Percentiles rank a stretch among this genome's conserved stretches.
Evolutionary conservation across 257 asterid genomes (phyloP).

Genomic region (Thymus quinquecostatus): DNA sequence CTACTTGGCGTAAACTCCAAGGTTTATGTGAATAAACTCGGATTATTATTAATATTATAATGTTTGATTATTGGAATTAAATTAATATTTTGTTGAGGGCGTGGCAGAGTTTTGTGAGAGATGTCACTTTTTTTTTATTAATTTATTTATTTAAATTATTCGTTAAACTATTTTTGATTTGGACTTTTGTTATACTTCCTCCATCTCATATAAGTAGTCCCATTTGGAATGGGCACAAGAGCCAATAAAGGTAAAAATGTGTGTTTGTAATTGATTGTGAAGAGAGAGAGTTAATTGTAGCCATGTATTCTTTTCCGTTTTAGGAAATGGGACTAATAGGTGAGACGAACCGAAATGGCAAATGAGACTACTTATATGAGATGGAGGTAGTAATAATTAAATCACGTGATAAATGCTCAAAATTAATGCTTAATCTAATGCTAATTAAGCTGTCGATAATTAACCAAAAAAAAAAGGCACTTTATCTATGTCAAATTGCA

Average conservation of each 20-base stretch:
- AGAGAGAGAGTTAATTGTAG: no score
- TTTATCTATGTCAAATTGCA: no score
- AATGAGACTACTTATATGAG: no score
- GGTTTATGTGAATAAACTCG: not conserved
- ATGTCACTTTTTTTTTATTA: not conserved
- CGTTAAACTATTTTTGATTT: conserved; percentile 7
- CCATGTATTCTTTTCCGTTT: no score
- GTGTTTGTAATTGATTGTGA: no score
- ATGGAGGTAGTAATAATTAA: no score
- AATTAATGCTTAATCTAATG: not conserved
- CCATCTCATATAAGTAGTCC: no score
- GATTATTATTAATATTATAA: not conserved
- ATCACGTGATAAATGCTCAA: not conserved
- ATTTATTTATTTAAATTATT: not conserved
- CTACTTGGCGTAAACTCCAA: conserved; percentile 16
- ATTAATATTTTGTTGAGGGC: not conserved
- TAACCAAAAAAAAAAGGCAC: no score
- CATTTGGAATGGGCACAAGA: no score
- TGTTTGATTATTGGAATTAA: not conserved
- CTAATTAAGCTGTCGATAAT: not conserved
- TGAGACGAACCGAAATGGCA: no score
- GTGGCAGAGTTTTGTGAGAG: conserved; percentile 22
- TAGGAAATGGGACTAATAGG: no score
- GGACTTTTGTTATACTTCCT: not conserved
- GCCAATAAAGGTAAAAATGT: no score